These are phyloP conservation scores for Cytospora mali DNA, from an alignment of 2,329 filamentous ascomycete species.

Conservation along the genomic window DNA sequence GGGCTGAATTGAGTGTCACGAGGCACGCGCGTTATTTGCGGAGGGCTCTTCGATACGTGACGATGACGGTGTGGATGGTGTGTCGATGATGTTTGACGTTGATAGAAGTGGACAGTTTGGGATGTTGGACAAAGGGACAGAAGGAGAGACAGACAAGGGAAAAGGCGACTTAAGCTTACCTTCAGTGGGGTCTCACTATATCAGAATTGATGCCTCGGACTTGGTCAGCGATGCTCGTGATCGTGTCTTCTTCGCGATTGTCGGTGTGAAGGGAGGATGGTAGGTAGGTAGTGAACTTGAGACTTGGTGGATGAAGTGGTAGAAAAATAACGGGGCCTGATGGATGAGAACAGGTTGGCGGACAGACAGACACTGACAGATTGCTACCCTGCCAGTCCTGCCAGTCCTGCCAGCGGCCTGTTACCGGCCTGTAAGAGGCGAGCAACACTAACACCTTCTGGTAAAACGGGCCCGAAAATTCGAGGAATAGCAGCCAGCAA, in stretches of 20 bases:
- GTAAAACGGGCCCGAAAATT: not conserved
- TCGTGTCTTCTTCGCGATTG: conserved; percentile 26
- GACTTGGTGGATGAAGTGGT: conserved; percentile 22
- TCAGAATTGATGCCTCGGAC: conserved; percentile 20
- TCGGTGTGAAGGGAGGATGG: conserved; percentile 30
- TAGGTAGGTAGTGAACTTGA: conserved; percentile 19
- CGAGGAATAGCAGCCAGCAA: not conserved
- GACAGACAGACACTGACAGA: not conserved
- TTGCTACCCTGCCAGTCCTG: conserved; percentile 1
- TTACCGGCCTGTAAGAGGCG: not conserved
- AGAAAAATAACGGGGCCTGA: conserved; percentile 29
- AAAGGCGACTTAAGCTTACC: conserved; percentile 20
- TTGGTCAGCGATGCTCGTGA: conserved; percentile 26
- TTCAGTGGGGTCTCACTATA: conserved; percentile 25
- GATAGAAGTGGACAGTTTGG: conserved; percentile 15
- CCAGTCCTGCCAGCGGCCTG: too few species aligned
- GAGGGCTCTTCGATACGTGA: conserved; percentile 4
- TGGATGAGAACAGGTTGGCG: conserved; percentile 28
- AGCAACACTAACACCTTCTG: not conserved
- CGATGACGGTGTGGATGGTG: conserved; percentile 9
- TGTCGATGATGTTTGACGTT: conserved; percentile 9
- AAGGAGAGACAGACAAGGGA: conserved; percentile 7
- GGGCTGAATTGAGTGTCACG: conserved; percentile 12
- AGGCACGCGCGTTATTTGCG: conserved; percentile 12
- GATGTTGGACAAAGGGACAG: conserved; percentile 3